Evolutionary conservation across 83 land plant species (phyloP), one percentile per base, ranked within the genome.

Genomic region (Larix sibirica): DNA sequence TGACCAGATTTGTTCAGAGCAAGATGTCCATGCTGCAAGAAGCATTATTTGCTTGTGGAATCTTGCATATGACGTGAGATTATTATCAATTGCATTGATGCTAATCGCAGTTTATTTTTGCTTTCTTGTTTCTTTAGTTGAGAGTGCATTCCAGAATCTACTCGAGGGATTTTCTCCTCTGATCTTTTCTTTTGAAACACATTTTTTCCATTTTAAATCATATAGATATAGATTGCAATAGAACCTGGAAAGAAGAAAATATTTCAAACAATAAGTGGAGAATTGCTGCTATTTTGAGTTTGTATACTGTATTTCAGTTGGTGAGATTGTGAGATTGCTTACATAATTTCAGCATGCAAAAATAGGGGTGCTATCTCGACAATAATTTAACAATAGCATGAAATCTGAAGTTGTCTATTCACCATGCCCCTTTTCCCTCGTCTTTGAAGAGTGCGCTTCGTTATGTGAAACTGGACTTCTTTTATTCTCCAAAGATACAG

Each of bases 31-130:
- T 74, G 50, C 58, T 44, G 77, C 56, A n/a, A 40, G 10, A 44
- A 74, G 58, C 54, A 74, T n/a, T 9, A 38, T 74, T 74, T 20
- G 28, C 77, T 74, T 42, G 44, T 74, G 50, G 23, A 74, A 74
- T 74, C 77, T 74, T 74, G 77, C 59, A 54, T 54, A 13, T 54
- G 59, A 54, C 16, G 16, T 54, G 59, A 54, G 16, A 54, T 54
- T 54, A 54, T 54, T 54, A 74, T 74, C 58, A 74, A 74, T 74
- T 74, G 77, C 77, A 74, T 74, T 74, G 77, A 54, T 38, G 58
- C 58, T 74, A 42, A 28, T 74, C 23, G 58, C 77, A 74, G 77
- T 74, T 23, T 74, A 42, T 42, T 13, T 44, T 38, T 74, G 58
- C 58, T 42, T 42, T 74, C 58, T 74, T 74, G 77, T 74, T 74